Conservation (phyloP, 2,329 filamentous ascomycete genomes). For the Alternaria postmessia region DNA sequence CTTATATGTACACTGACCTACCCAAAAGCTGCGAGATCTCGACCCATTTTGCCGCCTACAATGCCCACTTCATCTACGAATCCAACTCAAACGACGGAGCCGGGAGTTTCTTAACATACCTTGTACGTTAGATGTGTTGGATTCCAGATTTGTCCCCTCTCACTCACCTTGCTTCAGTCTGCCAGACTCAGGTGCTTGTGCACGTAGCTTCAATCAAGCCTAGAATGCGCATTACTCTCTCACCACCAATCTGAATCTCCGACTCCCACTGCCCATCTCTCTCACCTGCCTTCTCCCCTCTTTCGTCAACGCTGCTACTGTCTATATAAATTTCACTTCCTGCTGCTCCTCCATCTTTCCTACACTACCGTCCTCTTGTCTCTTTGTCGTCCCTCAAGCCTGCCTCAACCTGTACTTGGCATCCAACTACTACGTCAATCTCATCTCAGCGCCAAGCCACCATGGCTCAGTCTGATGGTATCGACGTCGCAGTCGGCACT, state of each 20-base stretch:
- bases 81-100: not conserved
- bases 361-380: conserved; percentile 2
- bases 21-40: not conserved
- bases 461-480: conserved; percentile 8
- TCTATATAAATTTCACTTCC: conserved; percentile 1
- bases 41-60: not conserved
- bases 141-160: not conserved
- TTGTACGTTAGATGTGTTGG: not conserved
- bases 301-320: not conserved
- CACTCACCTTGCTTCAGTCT: not conserved
- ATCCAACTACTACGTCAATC: not conserved
- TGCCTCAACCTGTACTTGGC: not conserved
- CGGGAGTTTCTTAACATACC: not conserved
- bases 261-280: not conserved
- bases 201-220: not conserved
- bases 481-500: not conserved
- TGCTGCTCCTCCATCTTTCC: not conserved
- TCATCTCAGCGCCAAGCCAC: not conserved
- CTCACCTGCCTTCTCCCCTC: not conserved
- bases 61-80: not conserved
- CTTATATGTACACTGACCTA: not conserved
- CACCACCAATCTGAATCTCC: not conserved
- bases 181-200: not conserved
- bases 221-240: not conserved
- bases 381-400: not conserved